Evolutionary conservation across 257 asterid genomes (phyloP).

Genomic region (Anisodus tanguticus): DNA sequence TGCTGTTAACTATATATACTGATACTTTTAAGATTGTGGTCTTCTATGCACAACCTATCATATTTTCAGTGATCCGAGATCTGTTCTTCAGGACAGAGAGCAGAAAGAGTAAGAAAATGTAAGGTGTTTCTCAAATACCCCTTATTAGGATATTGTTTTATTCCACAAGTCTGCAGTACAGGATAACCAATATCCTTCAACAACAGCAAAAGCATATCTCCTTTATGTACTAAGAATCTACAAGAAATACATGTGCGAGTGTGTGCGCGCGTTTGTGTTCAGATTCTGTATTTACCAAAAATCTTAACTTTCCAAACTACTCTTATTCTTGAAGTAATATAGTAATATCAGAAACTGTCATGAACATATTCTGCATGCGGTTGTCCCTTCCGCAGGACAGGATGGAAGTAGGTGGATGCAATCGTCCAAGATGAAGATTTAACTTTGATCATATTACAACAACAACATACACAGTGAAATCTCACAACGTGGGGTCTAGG

Average conservation of each 20-base stretch:
- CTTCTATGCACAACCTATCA: constrained; percentile 5
- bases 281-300: neutral
- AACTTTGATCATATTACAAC: too few relatives aligned
- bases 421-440: neutral
- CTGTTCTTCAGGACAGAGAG: neutral
- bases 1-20: neutral
- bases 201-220: constrained; percentile 6
- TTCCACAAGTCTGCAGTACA: neutral
- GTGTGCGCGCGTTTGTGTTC: neutral
- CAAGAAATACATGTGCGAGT: neutral
- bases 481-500: too few relatives aligned
- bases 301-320: neutral
- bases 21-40: neutral
- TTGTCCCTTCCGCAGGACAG: constrained; percentile 6
- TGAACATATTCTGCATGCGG: neutral
- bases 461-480: too few relatives aligned
- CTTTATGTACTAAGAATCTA: neutral
- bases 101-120: neutral
- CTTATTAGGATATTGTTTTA: neutral
- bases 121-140: neutral
- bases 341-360: neutral
- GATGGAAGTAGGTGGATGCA: neutral
- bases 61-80: neutral
- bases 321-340: neutral
- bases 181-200: neutral